Conservation (phyloP, 805 yeast genomes). For the Kuraishia borneana region DNA sequence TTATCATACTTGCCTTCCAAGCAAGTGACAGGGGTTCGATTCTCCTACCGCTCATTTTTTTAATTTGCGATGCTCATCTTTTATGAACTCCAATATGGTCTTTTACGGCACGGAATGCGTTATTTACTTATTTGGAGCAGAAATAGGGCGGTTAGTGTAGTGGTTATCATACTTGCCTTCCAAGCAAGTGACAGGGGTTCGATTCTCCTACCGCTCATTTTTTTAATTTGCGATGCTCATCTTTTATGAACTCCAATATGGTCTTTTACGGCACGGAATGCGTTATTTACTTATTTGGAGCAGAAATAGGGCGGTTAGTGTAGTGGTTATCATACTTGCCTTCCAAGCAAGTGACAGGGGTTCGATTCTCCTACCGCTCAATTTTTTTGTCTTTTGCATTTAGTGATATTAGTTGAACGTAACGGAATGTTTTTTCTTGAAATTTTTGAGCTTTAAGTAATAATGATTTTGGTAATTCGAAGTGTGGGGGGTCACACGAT, state of each 20-base stretch:
- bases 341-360: slow-evolving; percentile 78
- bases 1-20: slow-evolving; percentile 89
- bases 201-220: slow-evolving; percentile 79
- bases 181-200: slow-evolving; percentile 93
- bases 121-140: background rate
- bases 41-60: slow-evolving; percentile 68
- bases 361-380: slow-evolving; percentile 75
- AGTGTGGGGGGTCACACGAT: no score
- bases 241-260: no score
- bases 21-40: slow-evolving; percentile 92
- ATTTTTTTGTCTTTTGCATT: slow-evolving; percentile 7
- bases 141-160: slow-evolving; percentile 74
- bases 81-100: no score
- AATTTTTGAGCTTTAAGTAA: no score
- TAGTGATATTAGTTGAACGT: background rate
- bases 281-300: background rate
- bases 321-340: slow-evolving; percentile 70
- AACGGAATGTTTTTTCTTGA: background rate
- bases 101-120: background rate
- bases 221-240: no score
- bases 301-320: slow-evolving; percentile 53
- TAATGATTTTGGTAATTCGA: no score
- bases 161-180: slow-evolving; percentile 90
- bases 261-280: background rate
- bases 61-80: no score